Base-by-base conservation (phyloP, 176 grass and related monocot species). In the Avena sativa region DNA sequence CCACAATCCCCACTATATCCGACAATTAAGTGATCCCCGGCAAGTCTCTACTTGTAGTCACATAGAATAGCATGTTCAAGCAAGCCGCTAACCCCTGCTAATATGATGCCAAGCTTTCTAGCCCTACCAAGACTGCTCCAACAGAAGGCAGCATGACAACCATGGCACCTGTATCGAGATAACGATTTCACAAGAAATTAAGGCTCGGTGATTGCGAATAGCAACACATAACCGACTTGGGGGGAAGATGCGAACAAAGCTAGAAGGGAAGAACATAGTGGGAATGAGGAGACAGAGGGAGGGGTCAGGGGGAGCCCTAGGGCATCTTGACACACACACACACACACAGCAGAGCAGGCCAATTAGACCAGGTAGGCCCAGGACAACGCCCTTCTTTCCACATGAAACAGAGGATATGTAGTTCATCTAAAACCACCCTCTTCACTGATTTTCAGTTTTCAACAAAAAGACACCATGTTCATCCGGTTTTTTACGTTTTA, bases 361-460 rank as follows among this genome's bases (percentile, higher is more conserved):
- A 28, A 51, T 52, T 75, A 52, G 23, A 52, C 47, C 6, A 50
- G 72, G 47, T 28, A 51, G 21, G 46, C 21, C 46, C 46, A 74
- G 26, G 20, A 50, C 12, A 51, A 51, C 13, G 12, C 48, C 46
- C 13, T 75, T 47, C 48, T 75, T 75, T 67, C 64, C 26, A 15
- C 28, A 34, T 34, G 25, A 32, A 32, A 34, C 28, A 67, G 34
- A 67, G 63, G 28, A 34, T 10, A 5, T 14, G 7, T 34, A 12
- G 65, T 32, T 68, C 64, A 34, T 34, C 30, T 38, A 38, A 38
- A 65, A 17, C 48, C 25, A 30, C 23, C 48, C 73, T 9, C 52
- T 76, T 53, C 47, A 53, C 25, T 30, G 23, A 53, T 76, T 53
- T 76, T 76, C 48, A 53, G 48, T 76, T 53, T 76, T 76, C 48